These are phyloP conservation scores for Botryobasidium botryosum DNA, from an alignment of 768 basidiomycete species.

Conservation along the genomic window DNA sequence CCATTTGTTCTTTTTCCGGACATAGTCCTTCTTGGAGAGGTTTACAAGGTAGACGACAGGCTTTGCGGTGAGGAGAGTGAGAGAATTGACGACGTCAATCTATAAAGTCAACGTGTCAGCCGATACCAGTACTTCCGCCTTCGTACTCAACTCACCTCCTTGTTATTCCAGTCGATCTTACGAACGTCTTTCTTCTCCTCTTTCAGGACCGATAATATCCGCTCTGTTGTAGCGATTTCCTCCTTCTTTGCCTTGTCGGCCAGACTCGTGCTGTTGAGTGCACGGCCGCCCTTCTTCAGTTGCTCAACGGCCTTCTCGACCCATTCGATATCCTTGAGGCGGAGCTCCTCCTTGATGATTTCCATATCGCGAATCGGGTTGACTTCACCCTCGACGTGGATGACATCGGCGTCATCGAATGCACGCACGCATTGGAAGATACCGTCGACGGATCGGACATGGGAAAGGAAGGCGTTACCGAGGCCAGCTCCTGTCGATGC, in stretches of 20 bases:
- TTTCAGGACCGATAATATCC: constrained; percentile 59
- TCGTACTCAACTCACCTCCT: constrained; percentile 80
- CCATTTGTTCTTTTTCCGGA: constrained; percentile 99
- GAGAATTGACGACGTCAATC: constrained; percentile 81
- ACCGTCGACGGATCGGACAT: constrained; percentile 95
- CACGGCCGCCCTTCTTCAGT: constrained; percentile 55
- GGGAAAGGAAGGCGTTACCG: constrained; percentile 92
- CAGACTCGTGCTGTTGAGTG: constrained; percentile 56
- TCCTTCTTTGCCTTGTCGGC: constrained; percentile 94
- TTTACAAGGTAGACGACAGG: constrained; percentile 98
- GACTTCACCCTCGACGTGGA: constrained; percentile 97
- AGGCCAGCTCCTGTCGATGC: constrained; percentile 97
- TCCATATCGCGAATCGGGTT: constrained; percentile 93
- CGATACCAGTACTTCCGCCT: no score
- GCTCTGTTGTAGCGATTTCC: constrained; percentile 81
- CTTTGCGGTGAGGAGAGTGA: constrained; percentile 87
- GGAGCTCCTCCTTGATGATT: constrained; percentile 86
- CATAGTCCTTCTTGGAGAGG: constrained; percentile 82
- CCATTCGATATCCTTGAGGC: constrained; percentile 98
- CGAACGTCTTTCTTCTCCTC: constrained; percentile 79
- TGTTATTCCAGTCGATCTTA: constrained; percentile 87
- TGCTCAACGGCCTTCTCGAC: constrained; percentile 76
- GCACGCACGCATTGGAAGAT: constrained; percentile 98
- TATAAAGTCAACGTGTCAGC: no score
- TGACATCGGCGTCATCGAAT: constrained; percentile 98